Conservation (phyloP, 2,329 filamentous ascomycete species). For the Fusarium drepaniforme region DNA sequence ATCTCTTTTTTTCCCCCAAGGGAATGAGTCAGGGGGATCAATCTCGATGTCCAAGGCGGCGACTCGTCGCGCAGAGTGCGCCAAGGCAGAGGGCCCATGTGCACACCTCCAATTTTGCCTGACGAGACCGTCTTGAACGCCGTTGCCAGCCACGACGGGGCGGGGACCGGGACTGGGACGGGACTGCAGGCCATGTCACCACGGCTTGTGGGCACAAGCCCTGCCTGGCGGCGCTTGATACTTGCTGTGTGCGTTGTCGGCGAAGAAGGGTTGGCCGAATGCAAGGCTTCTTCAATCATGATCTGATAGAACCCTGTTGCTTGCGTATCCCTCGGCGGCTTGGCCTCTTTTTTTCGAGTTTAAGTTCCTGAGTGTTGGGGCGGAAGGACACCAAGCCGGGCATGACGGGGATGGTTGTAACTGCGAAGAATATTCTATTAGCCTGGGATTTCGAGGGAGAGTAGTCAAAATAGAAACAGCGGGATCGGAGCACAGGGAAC, state of each 20-base stretch:
- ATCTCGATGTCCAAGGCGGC: constrained; percentile 5
- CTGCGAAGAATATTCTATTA: background rate
- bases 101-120: constrained; percentile 14
- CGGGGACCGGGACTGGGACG: constrained; percentile 11
- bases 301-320: background rate
- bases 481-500: background rate
- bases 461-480: background rate
- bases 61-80: background rate
- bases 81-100: constrained; percentile 10
- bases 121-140: constrained; percentile 16
- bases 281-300: background rate
- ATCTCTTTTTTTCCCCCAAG: background rate
- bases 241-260: background rate
- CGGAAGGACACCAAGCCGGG: background rate
- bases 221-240: background rate
- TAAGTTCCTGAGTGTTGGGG: background rate
- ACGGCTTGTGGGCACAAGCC: constrained; percentile 7
- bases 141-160: constrained; percentile 21
- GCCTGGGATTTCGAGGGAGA: background rate
- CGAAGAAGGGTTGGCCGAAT: background rate
- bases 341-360: background rate
- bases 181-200: constrained; percentile 1
- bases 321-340: background rate
- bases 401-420: background rate
- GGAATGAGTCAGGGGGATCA: constrained; percentile 31